Evolutionary conservation across 805 yeast genomes (phyloP), one percentile per base, ranked within the genome.

Genomic region (Spathaspora sp.): DNA sequence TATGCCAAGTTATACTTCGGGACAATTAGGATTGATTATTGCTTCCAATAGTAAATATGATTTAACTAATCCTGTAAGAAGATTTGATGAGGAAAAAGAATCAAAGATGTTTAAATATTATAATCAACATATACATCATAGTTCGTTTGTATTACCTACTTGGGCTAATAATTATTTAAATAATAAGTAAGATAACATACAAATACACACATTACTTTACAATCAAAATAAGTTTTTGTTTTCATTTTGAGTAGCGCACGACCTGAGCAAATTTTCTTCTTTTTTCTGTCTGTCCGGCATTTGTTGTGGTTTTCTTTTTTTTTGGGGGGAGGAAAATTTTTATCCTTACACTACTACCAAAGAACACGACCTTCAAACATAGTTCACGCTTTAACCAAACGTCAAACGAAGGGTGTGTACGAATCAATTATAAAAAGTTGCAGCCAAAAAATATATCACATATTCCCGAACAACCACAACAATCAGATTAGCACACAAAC

Each of bases 1-100:
- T 59, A 89, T 89, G 67, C 97, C 97, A 40, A 82, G 89, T 12
- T 89, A 89, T 68, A 89, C 97, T 2, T 85, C 93, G 7, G 97
- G 97, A 14, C 96, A 89, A 68, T 77, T 89, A 56, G 96, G 96
- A 1, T 73, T 89, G 51, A 76, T 89, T 65, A 80, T 88, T 19
- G 87, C 93, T 54, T 77, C 86, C 42, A 80, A 85, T 60, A 57
- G 70, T 1, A 42, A 63, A 0, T 70, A 75, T 19, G 66, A 76
- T 55, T 71, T 88, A 50, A 68, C 68, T 19, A 66, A 54, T 32
- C 93, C 96, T 8, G 52, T 67, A 28, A 79, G 92, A 58, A 60
- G 56, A 23, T 62, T 78, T 49, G 57, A 77, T 6, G 56, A 67
- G 2, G 77, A 70, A 23, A 65, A 70, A 43, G 91, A 87, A 63